Percentiles rank a stretch among this genome's conserved stretches.
Evolutionary conservation across 192 early-diverging fungal genomes (phyloP).

Genomic region (Phlyctochytrium planicorne): DNA sequence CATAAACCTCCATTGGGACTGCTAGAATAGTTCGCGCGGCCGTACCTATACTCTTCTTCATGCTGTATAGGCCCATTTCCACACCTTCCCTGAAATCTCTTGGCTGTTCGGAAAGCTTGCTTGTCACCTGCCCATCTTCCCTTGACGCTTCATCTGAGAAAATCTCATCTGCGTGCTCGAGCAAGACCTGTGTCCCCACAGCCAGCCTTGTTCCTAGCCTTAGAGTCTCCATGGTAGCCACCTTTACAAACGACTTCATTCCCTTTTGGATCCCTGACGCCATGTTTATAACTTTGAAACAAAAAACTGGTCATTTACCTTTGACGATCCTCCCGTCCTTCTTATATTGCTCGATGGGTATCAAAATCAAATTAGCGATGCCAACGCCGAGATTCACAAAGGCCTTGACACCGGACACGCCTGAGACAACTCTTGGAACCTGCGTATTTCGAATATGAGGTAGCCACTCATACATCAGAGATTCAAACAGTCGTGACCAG

Average conservation of each 20-base stretch:
- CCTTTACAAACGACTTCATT: constrained; percentile 82
- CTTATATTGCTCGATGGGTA: constrained; percentile 92
- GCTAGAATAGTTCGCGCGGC: constrained; percentile 89
- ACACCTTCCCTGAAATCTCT: constrained; percentile 82
- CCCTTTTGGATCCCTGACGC: constrained; percentile 74
- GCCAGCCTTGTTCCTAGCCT: constrained; percentile 83
- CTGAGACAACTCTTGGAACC: constrained; percentile 83
- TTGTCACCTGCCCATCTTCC: constrained; percentile 34
- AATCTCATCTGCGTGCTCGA: constrained; percentile 87
- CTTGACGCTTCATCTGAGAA: constrained; percentile 38
- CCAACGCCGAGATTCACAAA: constrained; percentile 88
- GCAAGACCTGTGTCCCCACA: constrained; percentile 81
- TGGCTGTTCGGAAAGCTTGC: constrained; percentile 87
- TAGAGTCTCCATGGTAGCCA: constrained; percentile 89
- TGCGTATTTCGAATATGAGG: constrained; percentile 93
- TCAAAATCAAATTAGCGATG: constrained; percentile 84
- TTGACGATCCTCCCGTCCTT: constrained; percentile 87
- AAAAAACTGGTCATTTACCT: constrained; percentile 36
- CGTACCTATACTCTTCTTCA: constrained; percentile 75
- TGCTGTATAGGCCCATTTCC: constrained; percentile 74
- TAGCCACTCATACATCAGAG: constrained; percentile 74
- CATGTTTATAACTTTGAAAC: constrained; percentile 5
- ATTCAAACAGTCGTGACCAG: constrained; percentile 60
- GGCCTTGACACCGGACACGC: constrained; percentile 84
- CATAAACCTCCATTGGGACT: constrained; percentile 81